A percentile compares a stretch with the other conserved stretches of the same genome.
phyloP scores from a whole-genome alignment of 2,329 filamentous ascomycete species.

The Fusarium sp. region DNA sequence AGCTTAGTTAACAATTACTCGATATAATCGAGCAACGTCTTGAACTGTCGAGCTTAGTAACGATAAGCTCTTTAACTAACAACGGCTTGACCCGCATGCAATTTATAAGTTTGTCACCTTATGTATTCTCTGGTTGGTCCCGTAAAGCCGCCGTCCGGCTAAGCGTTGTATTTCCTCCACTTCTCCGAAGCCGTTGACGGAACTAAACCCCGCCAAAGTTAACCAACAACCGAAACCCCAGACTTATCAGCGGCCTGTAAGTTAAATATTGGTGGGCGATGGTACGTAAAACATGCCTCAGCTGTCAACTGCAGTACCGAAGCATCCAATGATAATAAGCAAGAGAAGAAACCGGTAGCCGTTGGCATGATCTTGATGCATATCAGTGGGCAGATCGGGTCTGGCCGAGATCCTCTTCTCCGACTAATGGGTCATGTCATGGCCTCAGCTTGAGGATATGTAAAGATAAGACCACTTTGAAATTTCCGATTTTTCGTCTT shows the following conservation, averaged over 20 bases:
- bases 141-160: constrained; percentile 20
- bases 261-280: not conserved
- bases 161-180: constrained; percentile 24
- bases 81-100: constrained; percentile 4
- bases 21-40: constrained; percentile 37
- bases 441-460: constrained; percentile 24
- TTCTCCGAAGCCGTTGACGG: constrained; percentile 29
- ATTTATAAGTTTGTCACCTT: constrained; percentile 11
- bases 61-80: constrained; percentile 29
- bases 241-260: not conserved
- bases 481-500: not conserved
- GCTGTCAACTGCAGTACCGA: constrained; percentile 16
- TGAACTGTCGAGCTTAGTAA: too few species aligned
- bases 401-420: constrained; percentile 48
- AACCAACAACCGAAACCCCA: constrained; percentile 16
- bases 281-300: constrained; percentile 14
- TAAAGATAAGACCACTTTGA: constrained; percentile 35
- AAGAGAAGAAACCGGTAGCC: constrained; percentile 7
- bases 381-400: constrained; percentile 45
- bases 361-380: constrained; percentile 15
- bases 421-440: constrained; percentile 25
- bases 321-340: constrained; percentile 25
- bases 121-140: not conserved
- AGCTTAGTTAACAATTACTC: constrained; percentile 26
- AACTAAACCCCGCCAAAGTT: constrained; percentile 3